These are phyloP conservation scores for Sporothrix sp. DNA, from an alignment of 2,329 filamentous ascomycete genomes.

Conservation along the genomic window DNA sequence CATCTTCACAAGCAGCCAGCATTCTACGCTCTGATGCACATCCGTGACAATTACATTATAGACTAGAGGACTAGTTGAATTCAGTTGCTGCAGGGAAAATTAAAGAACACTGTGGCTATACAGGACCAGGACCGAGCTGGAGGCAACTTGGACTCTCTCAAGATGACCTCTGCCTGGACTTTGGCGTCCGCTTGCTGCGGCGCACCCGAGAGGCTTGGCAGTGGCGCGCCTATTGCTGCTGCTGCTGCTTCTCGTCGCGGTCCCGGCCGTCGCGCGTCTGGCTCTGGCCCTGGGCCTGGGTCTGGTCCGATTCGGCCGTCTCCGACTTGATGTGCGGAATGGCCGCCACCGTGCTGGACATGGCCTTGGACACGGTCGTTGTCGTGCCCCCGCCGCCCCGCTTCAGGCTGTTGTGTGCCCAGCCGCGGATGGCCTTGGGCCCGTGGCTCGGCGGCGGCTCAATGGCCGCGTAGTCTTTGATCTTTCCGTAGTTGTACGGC, in stretches of 20 bases:
- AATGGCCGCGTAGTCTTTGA: constrained; percentile 47
- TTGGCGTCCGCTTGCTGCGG: no score
- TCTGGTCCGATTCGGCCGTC: neutral
- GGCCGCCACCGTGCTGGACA: neutral
- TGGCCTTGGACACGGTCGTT: constrained; percentile 1
- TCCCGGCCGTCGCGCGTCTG: neutral
- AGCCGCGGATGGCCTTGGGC: constrained; percentile 47
- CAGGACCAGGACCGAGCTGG: no score
- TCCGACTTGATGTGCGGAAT: neutral
- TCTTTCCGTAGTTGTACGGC: constrained; percentile 44
- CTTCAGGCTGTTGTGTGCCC: constrained; percentile 39
- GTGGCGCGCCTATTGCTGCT: neutral
- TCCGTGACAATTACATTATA: no score
- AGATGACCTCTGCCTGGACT: no score
- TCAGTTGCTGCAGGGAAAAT: no score
- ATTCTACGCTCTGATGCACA: no score
- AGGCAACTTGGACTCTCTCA: no score
- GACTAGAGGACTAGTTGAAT: no score
- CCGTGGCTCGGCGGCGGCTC: constrained; percentile 47
- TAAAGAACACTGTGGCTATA: no score
- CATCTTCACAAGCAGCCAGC: no score
- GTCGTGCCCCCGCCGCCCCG: constrained; percentile 19
- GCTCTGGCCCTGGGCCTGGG: no score
- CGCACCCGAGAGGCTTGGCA: no score
- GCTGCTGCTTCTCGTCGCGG: neutral